Evolutionary conservation across 2,329 filamentous ascomycete species (phyloP), one percentile per base, ranked within the genome.

Genomic region (Penicillium sp.): DNA sequence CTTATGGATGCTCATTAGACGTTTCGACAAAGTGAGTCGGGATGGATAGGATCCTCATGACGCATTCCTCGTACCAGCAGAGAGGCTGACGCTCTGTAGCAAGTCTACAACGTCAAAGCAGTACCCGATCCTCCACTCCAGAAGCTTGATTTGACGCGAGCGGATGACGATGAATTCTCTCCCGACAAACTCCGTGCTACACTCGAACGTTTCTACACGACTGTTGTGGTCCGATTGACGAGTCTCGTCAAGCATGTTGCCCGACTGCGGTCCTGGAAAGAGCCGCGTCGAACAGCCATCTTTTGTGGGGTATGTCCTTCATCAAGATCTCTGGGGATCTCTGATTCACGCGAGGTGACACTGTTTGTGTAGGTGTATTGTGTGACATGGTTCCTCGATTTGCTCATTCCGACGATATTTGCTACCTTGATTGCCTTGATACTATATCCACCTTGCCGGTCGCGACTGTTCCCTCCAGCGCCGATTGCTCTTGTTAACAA

Each of bases 121-220:
- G 78, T 83, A 7, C 68, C 75, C 0, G 63, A 75, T 33, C 65
- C 78, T 6, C 74, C 78, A 1, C 75, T 84, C 1, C 85, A 84
- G 4, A 79, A 81, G 10, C 69, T 94, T 25, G 87, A 94, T 61
- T 75, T 94, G 43, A 87, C 89, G 52, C 83, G 87, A 40, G 83
- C 86, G 4, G 83, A 89, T 26, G 83, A 91, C 38, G 87, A 93
- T 51, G 84, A 90, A 41, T 93, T 93, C 61, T 87, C 84, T 0
- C 87, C 87, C 0, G 87, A 93, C 57, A 93, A 93, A 67, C 70
- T 94, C 30, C 77, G 87, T 8, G 79, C 83, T 2, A 88, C 85
- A 37, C 61, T 93, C 3, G 88, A 94, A 65, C 75, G 88, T 10
- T 69, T 93, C 8, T 94, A 94, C 60, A 89, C 88, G 76, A 87